Conservation (phyloP, 345 rosid species). For the Eucalyptus erythrocorys region DNA sequence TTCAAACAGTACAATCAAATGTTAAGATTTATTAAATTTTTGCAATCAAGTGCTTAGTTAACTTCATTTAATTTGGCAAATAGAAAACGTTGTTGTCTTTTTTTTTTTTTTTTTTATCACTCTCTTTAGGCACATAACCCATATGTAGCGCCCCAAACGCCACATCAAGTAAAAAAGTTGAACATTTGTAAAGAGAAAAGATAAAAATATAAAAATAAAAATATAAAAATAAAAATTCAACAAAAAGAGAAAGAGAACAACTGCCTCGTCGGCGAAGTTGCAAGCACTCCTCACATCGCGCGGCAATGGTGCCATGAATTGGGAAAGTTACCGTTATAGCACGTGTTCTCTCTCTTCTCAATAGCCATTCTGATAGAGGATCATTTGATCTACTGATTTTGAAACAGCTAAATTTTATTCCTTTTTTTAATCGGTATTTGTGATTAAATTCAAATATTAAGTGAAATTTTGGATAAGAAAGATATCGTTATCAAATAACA, state of each 20-base stretch:
- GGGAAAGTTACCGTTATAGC: background rate
- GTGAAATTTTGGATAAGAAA: no score
- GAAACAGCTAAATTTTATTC: no score
- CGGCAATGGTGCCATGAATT: background rate
- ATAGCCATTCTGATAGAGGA: no score
- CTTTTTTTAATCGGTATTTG: no score
- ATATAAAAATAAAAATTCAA: background rate
- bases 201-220: background rate
- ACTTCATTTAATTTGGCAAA: background rate
- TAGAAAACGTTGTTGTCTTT: accelerated
- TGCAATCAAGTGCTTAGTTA: background rate
- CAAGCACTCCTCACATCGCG: no score
- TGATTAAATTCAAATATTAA: no score
- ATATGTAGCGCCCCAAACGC: background rate
- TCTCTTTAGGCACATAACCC: background rate
- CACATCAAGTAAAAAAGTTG: background rate
- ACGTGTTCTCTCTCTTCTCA: no score
- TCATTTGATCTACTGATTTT: no score
- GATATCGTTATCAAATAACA: no score
- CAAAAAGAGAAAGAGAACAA: background rate
- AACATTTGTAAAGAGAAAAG: background rate
- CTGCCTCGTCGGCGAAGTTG: no score
- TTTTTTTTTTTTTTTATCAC: background rate
- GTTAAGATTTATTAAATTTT: background rate
- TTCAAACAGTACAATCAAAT: background rate